A percentile compares a stretch with the other conserved stretches of the same genome.
phyloP scores from a whole-genome alignment of 23 red algal species.

The Pyropia yezoensis region DNA sequence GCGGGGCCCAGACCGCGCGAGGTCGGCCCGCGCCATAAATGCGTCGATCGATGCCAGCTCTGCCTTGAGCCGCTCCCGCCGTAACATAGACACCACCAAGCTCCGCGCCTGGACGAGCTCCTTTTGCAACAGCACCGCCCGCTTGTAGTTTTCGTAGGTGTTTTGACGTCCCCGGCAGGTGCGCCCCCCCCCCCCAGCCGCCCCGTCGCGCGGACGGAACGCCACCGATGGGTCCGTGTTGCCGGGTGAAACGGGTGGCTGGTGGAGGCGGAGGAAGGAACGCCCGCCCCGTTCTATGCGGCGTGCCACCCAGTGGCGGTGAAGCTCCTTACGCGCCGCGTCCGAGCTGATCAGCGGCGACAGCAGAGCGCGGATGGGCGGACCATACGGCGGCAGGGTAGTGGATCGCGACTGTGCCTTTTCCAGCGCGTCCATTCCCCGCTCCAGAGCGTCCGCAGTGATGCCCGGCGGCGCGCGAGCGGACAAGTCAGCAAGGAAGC shows the following conservation, averaged over 20 bases:
- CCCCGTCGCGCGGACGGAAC: slow-evolving; percentile 82
- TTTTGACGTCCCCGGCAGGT: slow-evolving; percentile 33
- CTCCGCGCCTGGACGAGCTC: slow-evolving; percentile 47
- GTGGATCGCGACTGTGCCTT: slow-evolving; percentile 50
- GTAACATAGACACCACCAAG: slow-evolving; percentile 36
- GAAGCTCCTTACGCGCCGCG: slow-evolving; percentile 26
- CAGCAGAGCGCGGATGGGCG: too few relatives aligned
- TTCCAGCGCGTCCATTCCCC: slow-evolving; percentile 71
- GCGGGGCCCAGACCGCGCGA: neutral
- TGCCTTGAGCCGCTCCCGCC: slow-evolving; percentile 63
- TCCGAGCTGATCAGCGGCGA: slow-evolving; percentile 1
- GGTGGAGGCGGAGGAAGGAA: slow-evolving; percentile 58
- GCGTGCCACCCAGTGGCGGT: slow-evolving; percentile 51
- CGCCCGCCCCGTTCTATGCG: slow-evolving; percentile 9
- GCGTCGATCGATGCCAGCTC: slow-evolving; percentile 21
- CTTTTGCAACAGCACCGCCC: slow-evolving; percentile 43
- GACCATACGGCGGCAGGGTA: too few relatives aligned
- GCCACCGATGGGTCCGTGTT: slow-evolving; percentile 76
- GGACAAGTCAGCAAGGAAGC: slow-evolving; percentile 15
- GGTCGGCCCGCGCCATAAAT: neutral
- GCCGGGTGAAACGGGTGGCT: slow-evolving; percentile 38
- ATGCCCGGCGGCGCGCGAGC: neutral
- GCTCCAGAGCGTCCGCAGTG: slow-evolving; percentile 42
- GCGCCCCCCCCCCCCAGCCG: slow-evolving; percentile 31
- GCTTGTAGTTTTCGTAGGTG: slow-evolving; percentile 83